Conservation (phyloP, 768 basidiomycete genomes). For the Lactifluus rugatus region DNA sequence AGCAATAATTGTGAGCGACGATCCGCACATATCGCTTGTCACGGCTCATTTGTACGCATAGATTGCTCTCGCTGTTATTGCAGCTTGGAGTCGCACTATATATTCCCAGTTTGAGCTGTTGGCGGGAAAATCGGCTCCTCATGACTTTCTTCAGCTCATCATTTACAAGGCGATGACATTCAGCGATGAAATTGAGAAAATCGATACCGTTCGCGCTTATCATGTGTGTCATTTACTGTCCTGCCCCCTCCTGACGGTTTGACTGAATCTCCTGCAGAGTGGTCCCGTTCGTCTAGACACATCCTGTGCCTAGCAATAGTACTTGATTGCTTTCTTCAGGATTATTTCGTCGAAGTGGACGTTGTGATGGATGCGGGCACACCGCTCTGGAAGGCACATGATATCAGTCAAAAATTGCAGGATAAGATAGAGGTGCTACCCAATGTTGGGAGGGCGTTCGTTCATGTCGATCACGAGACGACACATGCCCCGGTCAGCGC, state of each 20-base stretch:
- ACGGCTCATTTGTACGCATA: constrained; percentile 26
- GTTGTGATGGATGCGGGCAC: constrained; percentile 87
- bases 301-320: background rate
- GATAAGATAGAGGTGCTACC: constrained; percentile 85
- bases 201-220: constrained; percentile 91
- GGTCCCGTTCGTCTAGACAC: constrained; percentile 46
- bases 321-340: constrained; percentile 30
- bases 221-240: constrained; percentile 43
- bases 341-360: constrained; percentile 93
- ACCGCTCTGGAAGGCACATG: constrained; percentile 83
- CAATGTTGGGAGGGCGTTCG: constrained; percentile 87
- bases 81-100: constrained; percentile 67
- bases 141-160: constrained; percentile 82
- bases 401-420: constrained; percentile 73
- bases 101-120: constrained; percentile 76
- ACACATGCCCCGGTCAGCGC: constrained; percentile 56
- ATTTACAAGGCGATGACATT: constrained; percentile 92
- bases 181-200: constrained; percentile 70
- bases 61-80: constrained; percentile 74
- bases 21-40: background rate
- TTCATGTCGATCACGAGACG: constrained; percentile 91
- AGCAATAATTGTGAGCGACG: constrained; percentile 51
- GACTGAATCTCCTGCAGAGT: constrained; percentile 34
- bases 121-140: constrained; percentile 86
- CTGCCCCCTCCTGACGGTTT: background rate